A percentile compares a stretch with the other conserved stretches of the same genome.
phyloP scores from a whole-genome alignment of 2,329 filamentous ascomycete genomes.

The Tympanopsis confertula region DNA sequence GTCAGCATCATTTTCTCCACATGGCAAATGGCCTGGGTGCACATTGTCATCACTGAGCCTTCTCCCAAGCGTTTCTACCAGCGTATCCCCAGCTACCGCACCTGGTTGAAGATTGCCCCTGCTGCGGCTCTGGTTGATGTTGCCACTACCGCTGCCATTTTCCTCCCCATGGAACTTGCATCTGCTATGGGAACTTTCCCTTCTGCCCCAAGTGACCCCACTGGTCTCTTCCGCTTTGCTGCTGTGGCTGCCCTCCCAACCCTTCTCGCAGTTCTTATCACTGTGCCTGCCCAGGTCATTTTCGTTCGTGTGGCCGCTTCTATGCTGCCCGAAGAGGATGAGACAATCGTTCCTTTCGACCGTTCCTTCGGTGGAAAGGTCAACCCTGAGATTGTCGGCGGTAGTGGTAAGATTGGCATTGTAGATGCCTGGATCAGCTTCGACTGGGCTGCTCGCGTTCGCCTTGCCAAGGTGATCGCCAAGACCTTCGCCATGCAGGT shows the following conservation, averaged over 20 bases:
- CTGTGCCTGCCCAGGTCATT: constrained; percentile 47
- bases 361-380: constrained; percentile 47
- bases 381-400: constrained; percentile 36
- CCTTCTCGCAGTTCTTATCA: constrained; percentile 32
- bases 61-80: constrained; percentile 36
- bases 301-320: constrained; percentile 52
- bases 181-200: not conserved
- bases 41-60: constrained; percentile 47
- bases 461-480: constrained; percentile 42
- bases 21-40: constrained; percentile 47
- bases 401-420: constrained; percentile 38
- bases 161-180: constrained; percentile 8
- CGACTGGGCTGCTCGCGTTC: constrained; percentile 40
- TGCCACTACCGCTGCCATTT: constrained; percentile 24
- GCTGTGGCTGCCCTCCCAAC: constrained; percentile 11
- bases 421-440: constrained; percentile 51
- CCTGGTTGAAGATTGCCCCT: constrained; percentile 36
- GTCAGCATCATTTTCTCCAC: constrained; percentile 36
- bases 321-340: constrained; percentile 49
- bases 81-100: constrained; percentile 33
- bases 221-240: not conserved
- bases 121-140: constrained; percentile 38
- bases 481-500: constrained; percentile 37
- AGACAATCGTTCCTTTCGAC: constrained; percentile 56
- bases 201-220: not conserved